These are phyloP conservation scores for Collybia nuda DNA, from an alignment of 768 basidiomycete species.

Conservation along the genomic window DNA sequence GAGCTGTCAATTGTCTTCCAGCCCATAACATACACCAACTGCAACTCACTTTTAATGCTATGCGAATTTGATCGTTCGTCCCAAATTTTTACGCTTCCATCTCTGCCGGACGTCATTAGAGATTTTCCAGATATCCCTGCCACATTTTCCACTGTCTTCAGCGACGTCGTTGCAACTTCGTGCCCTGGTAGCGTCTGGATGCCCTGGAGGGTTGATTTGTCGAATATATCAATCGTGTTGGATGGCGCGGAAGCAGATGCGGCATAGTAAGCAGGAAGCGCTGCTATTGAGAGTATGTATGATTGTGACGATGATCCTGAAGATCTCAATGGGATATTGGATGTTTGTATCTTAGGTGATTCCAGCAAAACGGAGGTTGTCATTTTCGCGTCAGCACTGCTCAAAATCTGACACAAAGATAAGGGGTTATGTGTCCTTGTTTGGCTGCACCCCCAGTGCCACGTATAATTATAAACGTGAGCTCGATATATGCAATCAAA, in stretches of 20 bases:
- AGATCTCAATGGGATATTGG: conserved; percentile 22
- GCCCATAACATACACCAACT: conserved; percentile 5
- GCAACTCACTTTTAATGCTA: conserved; percentile 60
- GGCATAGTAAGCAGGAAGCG: conserved; percentile 49
- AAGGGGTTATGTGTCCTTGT: neutral
- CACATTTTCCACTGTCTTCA: conserved; percentile 44
- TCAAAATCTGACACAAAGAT: neutral
- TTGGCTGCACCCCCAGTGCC: neutral
- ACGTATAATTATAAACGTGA: neutral
- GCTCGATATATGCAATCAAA: neutral
- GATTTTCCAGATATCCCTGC: conserved; percentile 39
- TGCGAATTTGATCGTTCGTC: conserved; percentile 59
- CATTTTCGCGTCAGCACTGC: conserved; percentile 7
- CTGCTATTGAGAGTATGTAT: conserved; percentile 63
- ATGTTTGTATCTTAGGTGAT: conserved; percentile 22
- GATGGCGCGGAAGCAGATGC: conserved; percentile 62
- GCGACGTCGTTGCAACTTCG: conserved; percentile 51
- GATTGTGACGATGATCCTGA: conserved; percentile 37
- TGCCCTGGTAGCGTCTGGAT: conserved; percentile 57
- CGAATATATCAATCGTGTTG: conserved; percentile 69
- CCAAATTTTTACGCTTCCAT: conserved; percentile 74
- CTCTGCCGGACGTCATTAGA: conserved; percentile 67
- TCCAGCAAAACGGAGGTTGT: conserved; percentile 24
- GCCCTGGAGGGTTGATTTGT: conserved; percentile 50
- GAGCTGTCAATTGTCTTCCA: conserved; percentile 33